A percentile compares a stretch with the other conserved stretches of the same genome.
phyloP scores from a whole-genome alignment of 441 rosid genomes.

The California macrophylla region DNA sequence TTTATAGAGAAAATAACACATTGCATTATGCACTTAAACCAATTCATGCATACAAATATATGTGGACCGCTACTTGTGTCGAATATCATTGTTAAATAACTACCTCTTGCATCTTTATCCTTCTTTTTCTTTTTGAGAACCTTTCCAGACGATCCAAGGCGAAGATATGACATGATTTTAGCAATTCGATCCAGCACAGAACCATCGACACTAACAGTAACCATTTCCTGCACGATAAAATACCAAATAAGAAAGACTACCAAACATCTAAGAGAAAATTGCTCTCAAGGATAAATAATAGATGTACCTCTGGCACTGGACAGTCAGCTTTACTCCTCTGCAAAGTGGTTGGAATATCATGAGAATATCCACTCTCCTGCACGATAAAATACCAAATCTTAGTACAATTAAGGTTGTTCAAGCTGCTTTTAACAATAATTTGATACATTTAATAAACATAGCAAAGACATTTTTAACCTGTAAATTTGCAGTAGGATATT shows the following conservation, averaged over 20 bases:
- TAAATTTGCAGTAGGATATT: not conserved
- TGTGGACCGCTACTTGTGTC: not conserved
- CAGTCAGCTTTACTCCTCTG: conserved; percentile 95
- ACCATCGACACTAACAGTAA: conserved; percentile 81
- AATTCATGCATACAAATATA: not conserved
- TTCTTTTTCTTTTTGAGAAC: conserved; percentile 97
- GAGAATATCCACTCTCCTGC: conserved; percentile 75
- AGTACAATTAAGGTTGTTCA: not conserved
- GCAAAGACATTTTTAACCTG: not conserved
- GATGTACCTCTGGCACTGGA: conserved; percentile 73
- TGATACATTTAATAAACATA: not conserved
- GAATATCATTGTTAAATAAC: conserved; percentile 3
- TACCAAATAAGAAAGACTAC: conserved; percentile 17
- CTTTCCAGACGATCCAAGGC: conserved; percentile 97
- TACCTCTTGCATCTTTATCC: conserved; percentile 77
- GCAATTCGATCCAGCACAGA: conserved; percentile 93
- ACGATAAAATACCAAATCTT: no score
- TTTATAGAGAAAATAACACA: not conserved
- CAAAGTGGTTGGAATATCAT: conserved; percentile 88
- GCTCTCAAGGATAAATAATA: conserved; percentile 11
- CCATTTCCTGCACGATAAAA: conserved; percentile 57
- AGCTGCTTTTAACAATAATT: not conserved
- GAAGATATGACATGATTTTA: conserved; percentile 87
- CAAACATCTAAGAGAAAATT: conserved; percentile 16
- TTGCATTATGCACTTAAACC: not conserved